A percentile compares a stretch with the other conserved stretches of the same genome.
Evolutionary conservation across 345 rosid species (phyloP).

Genomic region (Ricinus communis): DNA sequence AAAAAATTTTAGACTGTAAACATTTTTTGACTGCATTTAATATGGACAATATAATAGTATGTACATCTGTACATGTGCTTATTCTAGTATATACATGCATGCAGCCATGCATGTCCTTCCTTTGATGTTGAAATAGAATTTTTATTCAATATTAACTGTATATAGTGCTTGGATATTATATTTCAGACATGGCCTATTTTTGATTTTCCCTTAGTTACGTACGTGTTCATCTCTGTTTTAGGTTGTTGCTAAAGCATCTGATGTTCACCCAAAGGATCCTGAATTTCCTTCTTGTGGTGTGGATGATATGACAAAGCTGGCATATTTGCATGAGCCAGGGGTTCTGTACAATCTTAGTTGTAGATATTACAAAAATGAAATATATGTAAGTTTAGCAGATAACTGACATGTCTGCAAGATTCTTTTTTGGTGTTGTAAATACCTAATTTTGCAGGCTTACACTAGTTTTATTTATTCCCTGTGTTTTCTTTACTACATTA

Average conservation of each 20-base stretch:
- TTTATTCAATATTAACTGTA: slow-evolving; percentile 6
- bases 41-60: background rate
- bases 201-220: background rate
- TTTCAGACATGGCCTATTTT: too few species aligned
- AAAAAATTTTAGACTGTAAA: background rate
- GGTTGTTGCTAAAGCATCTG: slow-evolving; percentile 28
- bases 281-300: slow-evolving; percentile 31
- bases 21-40: background rate
- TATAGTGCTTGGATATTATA: background rate
- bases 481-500: background rate
- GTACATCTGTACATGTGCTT: too few species aligned
- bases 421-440: background rate
- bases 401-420: background rate
- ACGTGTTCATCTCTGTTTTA: slow-evolving; percentile 3
- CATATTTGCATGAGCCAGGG: slow-evolving; percentile 37
- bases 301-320: slow-evolving; percentile 39
- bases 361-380: slow-evolving; percentile 33
- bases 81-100: background rate
- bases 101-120: background rate
- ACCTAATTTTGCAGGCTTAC: background rate
- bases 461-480: background rate
- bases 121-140: background rate
- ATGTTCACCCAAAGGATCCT: slow-evolving; percentile 29
- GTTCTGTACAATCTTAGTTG: slow-evolving; percentile 28
- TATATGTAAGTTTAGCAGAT: slow-evolving; percentile 26